Conservation (phyloP, 23 red algal genomes). For the Agarophyton chilense region DNA sequence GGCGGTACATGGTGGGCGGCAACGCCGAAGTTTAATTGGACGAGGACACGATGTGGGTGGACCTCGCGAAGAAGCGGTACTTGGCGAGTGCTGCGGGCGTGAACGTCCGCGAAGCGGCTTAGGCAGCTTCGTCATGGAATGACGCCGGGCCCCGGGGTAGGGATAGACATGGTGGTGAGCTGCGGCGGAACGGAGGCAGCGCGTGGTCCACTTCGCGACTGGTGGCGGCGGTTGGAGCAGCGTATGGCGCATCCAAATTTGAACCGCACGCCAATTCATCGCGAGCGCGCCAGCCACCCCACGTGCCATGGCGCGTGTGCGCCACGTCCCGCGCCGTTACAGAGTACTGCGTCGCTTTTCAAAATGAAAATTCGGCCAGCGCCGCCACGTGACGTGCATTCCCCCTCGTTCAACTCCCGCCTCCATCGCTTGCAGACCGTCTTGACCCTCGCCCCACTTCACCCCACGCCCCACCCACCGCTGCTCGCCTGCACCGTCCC, state of each 20-base stretch:
- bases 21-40: not conserved
- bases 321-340: slow-evolving; percentile 19
- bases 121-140: no score
- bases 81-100: no score
- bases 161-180: not conserved
- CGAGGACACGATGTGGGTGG: slow-evolving; percentile 59
- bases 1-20: slow-evolving; percentile 19
- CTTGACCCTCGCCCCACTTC: not conserved
- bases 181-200: not conserved
- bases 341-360: not conserved
- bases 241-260: not conserved
- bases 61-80: slow-evolving; percentile 65
- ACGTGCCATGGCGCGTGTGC: not conserved
- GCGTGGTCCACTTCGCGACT: no score
- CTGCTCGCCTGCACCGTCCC: no score
- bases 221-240: not conserved
- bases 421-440: not conserved
- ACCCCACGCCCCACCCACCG: not conserved
- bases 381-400: slow-evolving; percentile 9
- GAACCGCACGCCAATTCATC: not conserved
- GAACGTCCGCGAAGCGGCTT: no score
- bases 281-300: not conserved
- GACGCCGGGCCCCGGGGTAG: no score
- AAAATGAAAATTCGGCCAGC: slow-evolving; percentile 23
- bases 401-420: not conserved